These are phyloP conservation scores for Yamagishiella unicocca DNA, from an alignment of 139 green algal species.

Conservation along the genomic window DNA sequence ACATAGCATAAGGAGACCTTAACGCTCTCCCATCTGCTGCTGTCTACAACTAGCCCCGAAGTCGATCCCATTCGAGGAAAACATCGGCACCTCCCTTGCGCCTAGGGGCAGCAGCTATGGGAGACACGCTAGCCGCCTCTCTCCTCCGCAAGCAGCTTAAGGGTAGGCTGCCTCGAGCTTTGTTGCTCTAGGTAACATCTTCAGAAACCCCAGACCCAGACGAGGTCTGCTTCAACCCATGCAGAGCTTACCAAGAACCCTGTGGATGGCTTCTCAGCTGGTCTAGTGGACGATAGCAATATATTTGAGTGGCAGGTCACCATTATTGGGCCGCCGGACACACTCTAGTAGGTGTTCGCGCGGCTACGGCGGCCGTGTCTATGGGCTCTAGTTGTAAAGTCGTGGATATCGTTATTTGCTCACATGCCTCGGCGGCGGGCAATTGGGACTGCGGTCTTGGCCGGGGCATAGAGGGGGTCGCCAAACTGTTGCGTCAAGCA, in stretches of 20 bases:
- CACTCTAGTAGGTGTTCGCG: constrained; percentile 94
- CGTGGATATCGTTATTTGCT: too few relatives aligned
- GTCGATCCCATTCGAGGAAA: not conserved
- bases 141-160: constrained; percentile 95
- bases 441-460: too few relatives aligned
- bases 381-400: too few relatives aligned
- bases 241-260: constrained; percentile 97
- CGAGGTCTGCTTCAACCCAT: not conserved
- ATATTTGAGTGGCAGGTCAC: constrained; percentile 99
- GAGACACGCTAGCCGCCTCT: constrained; percentile 9
- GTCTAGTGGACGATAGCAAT: constrained; percentile 96
- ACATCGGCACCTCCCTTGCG: too few relatives aligned
- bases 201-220: constrained; percentile 5
- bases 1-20: not conserved
- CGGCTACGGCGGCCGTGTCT: too few relatives aligned
- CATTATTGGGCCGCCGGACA: constrained; percentile 98
- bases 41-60: not conserved
- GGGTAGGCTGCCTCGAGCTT: constrained; percentile 69
- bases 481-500: not conserved
- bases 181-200: not conserved
- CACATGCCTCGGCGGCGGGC: too few relatives aligned
- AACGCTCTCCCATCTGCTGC: not conserved
- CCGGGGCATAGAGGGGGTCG: not conserved
- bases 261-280: constrained; percentile 98
- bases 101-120: too few relatives aligned